phyloP scores from a whole-genome alignment of 2,329 filamentous ascomycete species.

The Neophaeococcomyces aloes region DNA sequence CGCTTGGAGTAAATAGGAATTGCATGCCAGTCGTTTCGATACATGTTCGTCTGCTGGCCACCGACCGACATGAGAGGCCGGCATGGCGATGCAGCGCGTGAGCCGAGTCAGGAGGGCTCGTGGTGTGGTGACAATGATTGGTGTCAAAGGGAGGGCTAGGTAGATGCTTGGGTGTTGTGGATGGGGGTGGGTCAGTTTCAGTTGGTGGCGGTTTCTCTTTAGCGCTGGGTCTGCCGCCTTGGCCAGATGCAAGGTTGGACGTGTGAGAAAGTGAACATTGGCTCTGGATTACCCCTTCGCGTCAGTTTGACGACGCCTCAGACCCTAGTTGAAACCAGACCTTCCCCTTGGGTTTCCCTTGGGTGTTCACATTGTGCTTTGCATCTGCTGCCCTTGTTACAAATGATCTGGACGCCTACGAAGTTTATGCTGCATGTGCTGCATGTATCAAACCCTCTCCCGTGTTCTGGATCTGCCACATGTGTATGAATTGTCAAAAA shows the following conservation, averaged over 20 bases:
- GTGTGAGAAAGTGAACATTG: slow-evolving; percentile 1
- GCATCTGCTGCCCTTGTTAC: slow-evolving; percentile 1
- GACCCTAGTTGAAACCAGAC: slow-evolving; percentile 5
- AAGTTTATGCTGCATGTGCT: neutral
- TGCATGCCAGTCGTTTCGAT: slow-evolving; percentile 8
- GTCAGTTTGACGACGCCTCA: slow-evolving; percentile 8
- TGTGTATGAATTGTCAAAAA: neutral
- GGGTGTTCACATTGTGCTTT: neutral
- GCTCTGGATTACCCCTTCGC: slow-evolving; percentile 6
- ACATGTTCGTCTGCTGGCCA: slow-evolving; percentile 2
- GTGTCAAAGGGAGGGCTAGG: neutral
- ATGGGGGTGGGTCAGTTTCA: slow-evolving; percentile 4
- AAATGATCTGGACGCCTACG: slow-evolving; percentile 1
- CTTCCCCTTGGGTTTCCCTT: neutral
- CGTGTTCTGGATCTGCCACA: neutral
- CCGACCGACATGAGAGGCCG: slow-evolving; percentile 3
- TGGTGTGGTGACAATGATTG: slow-evolving; percentile 5
- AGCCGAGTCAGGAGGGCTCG: slow-evolving; percentile 6
- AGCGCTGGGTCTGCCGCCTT: slow-evolving; percentile 9
- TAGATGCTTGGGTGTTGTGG: slow-evolving; percentile 7
- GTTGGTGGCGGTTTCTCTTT: neutral
- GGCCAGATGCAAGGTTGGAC: slow-evolving; percentile 8
- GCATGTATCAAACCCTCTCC: slow-evolving; percentile 1
- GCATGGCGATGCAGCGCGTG: slow-evolving; percentile 6
- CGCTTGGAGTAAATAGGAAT: slow-evolving; percentile 9